Evolutionary conservation across 2,329 filamentous ascomycete species (phyloP).

Genomic region (Monilinia polystroma): DNA sequence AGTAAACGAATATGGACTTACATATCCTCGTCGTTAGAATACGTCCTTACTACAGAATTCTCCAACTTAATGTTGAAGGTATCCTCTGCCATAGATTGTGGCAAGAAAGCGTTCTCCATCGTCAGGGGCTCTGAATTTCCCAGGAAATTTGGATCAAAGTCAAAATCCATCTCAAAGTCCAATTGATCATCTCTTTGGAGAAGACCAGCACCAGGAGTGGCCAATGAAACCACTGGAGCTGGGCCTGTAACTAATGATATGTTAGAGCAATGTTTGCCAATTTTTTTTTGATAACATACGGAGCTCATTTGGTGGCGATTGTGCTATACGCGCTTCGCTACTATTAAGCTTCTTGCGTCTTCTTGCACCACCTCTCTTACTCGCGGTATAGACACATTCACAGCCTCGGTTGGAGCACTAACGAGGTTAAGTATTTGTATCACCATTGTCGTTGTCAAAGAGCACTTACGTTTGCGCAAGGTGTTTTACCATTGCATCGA

Average conservation of each 20-base stretch:
- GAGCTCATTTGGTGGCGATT: constrained; percentile 17
- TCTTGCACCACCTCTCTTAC: constrained; percentile 37
- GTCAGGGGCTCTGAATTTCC: not conserved
- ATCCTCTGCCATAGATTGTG: constrained; percentile 23
- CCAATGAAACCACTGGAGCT: constrained; percentile 17
- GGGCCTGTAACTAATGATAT: constrained; percentile 12
- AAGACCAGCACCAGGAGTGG: constrained; percentile 17
- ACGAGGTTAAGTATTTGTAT: not conserved
- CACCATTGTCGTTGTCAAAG: not conserved
- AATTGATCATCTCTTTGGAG: constrained; percentile 11
- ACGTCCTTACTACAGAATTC: constrained; percentile 27
- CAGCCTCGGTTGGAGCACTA: constrained; percentile 38
- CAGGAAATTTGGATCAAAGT: constrained; percentile 1
- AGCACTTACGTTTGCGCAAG: constrained; percentile 46
- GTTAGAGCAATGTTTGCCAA: not conserved
- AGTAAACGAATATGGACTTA: constrained; percentile 20
- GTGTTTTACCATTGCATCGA: constrained; percentile 48
- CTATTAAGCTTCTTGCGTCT: constrained; percentile 29
- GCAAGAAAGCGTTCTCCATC: constrained; percentile 26
- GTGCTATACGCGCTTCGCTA: not conserved
- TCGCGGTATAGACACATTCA: constrained; percentile 36
- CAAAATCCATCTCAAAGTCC: constrained; percentile 15
- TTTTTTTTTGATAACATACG: constrained; percentile 5
- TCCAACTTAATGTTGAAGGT: constrained; percentile 8
- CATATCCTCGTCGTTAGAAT: constrained; percentile 36